phyloP scores from a whole-genome alignment of 495 filamentous ascomycete species.

The Aspergillus haitiensis region DNA sequence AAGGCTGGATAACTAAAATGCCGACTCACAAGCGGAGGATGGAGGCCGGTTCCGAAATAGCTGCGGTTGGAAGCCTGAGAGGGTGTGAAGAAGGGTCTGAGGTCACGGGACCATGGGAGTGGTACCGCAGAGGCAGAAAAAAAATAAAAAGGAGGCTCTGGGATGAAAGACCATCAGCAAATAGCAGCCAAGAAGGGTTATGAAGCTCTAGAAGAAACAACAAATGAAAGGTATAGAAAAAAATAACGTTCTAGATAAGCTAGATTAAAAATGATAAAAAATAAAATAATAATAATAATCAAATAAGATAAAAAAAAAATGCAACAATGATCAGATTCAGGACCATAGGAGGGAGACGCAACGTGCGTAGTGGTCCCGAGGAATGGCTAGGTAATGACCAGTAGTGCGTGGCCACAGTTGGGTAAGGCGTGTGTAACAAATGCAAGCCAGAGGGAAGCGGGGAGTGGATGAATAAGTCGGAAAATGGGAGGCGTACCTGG shows the following conservation, averaged over 20 bases:
- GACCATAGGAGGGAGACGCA: slow-evolving; percentile 14
- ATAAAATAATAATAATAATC: slow-evolving; percentile 19
- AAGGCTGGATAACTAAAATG: slow-evolving; percentile 50
- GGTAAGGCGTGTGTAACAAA: slow-evolving; percentile 21
- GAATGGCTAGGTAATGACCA: slow-evolving; percentile 24
- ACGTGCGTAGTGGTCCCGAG: slow-evolving; percentile 27
- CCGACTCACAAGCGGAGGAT: slow-evolving; percentile 48
- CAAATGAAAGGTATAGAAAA: slow-evolving; percentile 18
- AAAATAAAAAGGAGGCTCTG: slow-evolving; percentile 11
- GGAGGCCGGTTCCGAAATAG: slow-evolving; percentile 45
- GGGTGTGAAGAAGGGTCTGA: slow-evolving; percentile 26
- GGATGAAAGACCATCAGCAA: slow-evolving; percentile 26
- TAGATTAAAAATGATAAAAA: slow-evolving; percentile 27
- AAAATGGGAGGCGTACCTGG: slow-evolving; percentile 21
- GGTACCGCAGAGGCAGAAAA: slow-evolving; percentile 26
- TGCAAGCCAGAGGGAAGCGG: slow-evolving; percentile 17
- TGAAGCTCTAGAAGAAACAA: slow-evolving; percentile 16
- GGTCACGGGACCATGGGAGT: slow-evolving; percentile 44
- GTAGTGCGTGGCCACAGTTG: slow-evolving; percentile 45
- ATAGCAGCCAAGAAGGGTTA: slow-evolving; percentile 17
- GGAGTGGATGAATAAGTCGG: slow-evolving; percentile 13
- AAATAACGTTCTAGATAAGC: slow-evolving; percentile 21
- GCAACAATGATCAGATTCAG: slow-evolving; percentile 19
- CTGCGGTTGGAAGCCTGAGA: slow-evolving; percentile 36
- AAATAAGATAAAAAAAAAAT: slow-evolving; percentile 27